Percentiles rank a stretch among this genome's conserved stretches.
These are phyloP conservation scores for Ciborinia camelliae DNA, from an alignment of 2,329 filamentous ascomycete species.

Conservation along the genomic window DNA sequence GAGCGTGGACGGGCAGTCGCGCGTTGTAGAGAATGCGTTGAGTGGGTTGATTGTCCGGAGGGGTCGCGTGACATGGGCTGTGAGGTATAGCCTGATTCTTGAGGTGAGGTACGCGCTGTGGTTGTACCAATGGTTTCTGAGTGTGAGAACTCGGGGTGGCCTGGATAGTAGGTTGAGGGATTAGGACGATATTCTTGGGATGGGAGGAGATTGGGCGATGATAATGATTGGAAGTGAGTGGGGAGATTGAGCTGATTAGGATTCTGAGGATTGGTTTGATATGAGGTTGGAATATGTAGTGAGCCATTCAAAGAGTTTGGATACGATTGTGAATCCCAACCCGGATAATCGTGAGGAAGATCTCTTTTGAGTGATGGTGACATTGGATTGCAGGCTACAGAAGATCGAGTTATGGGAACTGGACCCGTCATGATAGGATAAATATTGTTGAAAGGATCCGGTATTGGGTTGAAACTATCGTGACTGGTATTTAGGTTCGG, in stretches of 20 bases:
- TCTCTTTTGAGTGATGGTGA: constrained; percentile 11
- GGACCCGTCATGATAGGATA: constrained; percentile 31
- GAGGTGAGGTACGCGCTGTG: constrained; percentile 38
- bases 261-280: constrained; percentile 15
- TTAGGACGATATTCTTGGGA: constrained; percentile 13
- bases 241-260: constrained; percentile 18
- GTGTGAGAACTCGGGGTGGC: constrained; percentile 44
- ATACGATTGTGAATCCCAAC: constrained; percentile 26
- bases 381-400: constrained; percentile 4
- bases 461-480: neutral
- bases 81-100: constrained; percentile 45
- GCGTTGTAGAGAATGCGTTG: constrained; percentile 22
- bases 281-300: neutral
- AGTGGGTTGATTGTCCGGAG: constrained; percentile 42
- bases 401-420: constrained; percentile 26
- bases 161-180: constrained; percentile 26
- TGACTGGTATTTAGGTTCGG: constrained; percentile 14
- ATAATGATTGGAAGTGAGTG: constrained; percentile 10
- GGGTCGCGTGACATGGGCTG: constrained; percentile 50
- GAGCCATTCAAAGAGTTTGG: constrained; percentile 22
- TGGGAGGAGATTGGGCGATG: constrained; percentile 24
- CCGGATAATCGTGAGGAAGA: constrained; percentile 23
- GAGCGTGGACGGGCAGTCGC: neutral
- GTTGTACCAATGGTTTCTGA: neutral
- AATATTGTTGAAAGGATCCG: constrained; percentile 20